Evolutionary conservation across 441 rosid genomes (phyloP), one percentile per base, ranked within the genome.

Genomic region (Erodium texanum): DNA sequence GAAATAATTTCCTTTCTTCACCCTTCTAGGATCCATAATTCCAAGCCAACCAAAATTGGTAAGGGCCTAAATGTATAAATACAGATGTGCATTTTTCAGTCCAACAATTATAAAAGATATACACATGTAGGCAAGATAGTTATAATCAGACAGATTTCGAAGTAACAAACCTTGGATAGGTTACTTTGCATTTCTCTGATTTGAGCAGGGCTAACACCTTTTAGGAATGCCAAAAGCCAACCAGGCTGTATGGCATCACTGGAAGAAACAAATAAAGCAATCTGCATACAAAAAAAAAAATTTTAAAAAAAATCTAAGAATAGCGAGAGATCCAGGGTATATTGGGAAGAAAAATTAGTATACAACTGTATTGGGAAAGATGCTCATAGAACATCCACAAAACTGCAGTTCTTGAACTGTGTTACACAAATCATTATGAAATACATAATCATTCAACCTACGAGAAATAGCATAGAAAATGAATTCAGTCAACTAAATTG

Each of bases 181-280:
- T 77, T 86, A 56, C 72, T 75, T 79, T 68, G 88, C 84, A 84
- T 74, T 58, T 82, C 84, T 81, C 82, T 86, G 66, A 79, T 71
- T 68, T 73, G 86, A 79, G 83, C 71, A 58, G 79, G 76, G 66
- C 72, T 79, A 73, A 93, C 71, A 72, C 85, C 79, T 79, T 82
- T 86, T 50, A 93, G 77, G 72, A 78, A 88, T 58, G 79, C 80
- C 41, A 89, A 52, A 72, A 93, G 85, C 94, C 92, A 93, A 72
- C 97, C 92, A 65, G 89, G 88, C 70, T 81, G 85, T 62, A 79
- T 32, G 50, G 97, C 97, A 81, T 93, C 92, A 70, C 78, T 83
- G 19, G 96, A 89, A 81, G 96, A 89, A 78, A 86, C 87, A 80
- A 89, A 79, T 75, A 93, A 73, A 74, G 88, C 92, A 67, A 91